Percentiles rank a stretch among this genome's conserved stretches.
Conservation (phyloP, 257 asterid genomes). For the Solanum rostratum region DNA sequence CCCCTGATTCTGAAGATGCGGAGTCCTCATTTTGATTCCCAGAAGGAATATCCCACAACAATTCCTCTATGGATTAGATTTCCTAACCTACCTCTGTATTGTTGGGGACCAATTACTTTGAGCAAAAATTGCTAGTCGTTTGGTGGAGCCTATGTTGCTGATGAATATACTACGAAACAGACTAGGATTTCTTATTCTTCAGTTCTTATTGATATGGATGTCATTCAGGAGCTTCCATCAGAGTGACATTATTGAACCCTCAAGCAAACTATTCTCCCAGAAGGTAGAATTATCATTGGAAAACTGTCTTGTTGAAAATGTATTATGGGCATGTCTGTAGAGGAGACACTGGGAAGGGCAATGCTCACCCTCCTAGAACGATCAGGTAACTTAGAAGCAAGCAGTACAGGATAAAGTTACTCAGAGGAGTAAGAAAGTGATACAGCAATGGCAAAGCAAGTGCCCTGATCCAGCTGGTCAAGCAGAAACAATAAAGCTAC, state of each 20-base stretch:
- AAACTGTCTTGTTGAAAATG: not conserved
- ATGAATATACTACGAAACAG: not conserved
- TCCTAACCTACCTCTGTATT: not conserved
- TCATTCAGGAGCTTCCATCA: not conserved
- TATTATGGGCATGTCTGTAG: not conserved
- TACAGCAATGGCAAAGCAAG: not conserved
- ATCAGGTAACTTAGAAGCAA: not conserved
- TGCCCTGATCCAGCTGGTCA: not conserved
- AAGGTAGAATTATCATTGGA: not conserved
- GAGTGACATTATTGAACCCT: not conserved
- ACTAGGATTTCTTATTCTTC: not conserved
- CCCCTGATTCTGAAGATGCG: not conserved
- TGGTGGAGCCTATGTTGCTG: not conserved
- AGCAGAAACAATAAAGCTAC: not conserved
- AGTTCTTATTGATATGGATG: not conserved
- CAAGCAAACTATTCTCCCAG: not conserved
- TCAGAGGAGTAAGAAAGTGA: not conserved
- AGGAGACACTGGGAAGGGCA: not conserved
- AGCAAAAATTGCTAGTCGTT: not conserved
- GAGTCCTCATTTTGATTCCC: not conserved
- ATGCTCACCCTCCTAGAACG: not conserved
- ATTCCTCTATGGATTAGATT: not conserved
- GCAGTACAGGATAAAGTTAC: not conserved
- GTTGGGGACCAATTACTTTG: not conserved
- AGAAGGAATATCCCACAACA: not conserved